phyloP scores from a whole-genome alignment of 306 rosid species.

The Glycine latifolia region DNA sequence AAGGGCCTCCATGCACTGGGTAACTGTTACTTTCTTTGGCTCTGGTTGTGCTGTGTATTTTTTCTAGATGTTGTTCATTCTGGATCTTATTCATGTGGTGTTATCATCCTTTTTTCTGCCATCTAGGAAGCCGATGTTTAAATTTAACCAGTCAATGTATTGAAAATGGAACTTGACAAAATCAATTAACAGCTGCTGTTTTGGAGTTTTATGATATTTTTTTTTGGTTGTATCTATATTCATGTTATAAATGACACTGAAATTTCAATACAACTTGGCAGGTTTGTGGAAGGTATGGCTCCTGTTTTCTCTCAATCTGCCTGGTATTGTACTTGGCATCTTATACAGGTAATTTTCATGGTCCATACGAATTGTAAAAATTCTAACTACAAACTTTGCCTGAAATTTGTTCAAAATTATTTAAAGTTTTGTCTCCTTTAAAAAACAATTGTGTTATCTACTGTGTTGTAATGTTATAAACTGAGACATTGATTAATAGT shows the following conservation, averaged over 20 bases:
- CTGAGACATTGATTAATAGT: neutral
- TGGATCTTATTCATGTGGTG: slow-evolving; percentile 15
- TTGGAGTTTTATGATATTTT: neutral
- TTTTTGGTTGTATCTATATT: neutral
- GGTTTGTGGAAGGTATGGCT: slow-evolving; percentile 99
- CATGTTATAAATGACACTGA: slow-evolving; percentile 36
- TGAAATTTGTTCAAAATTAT: slow-evolving; percentile 12
- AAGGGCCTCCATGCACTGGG: slow-evolving; percentile 97
- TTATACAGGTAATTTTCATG: slow-evolving; percentile 77
- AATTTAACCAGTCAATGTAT: slow-evolving; percentile 18
- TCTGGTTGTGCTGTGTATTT: slow-evolving; percentile 1
- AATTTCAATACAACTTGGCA: slow-evolving; percentile 43
- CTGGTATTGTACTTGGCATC: slow-evolving; percentile 96
- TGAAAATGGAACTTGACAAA: slow-evolving; percentile 9
- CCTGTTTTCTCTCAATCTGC: slow-evolving; percentile 93
- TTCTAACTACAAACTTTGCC: neutral
- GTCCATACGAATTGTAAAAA: slow-evolving; percentile 6
- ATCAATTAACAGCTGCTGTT: neutral
- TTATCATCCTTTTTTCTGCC: slow-evolving; percentile 27
- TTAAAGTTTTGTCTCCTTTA: neutral
- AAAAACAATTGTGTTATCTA: neutral
- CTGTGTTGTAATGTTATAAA: neutral
- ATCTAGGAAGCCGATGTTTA: slow-evolving; percentile 21
- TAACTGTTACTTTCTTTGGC: slow-evolving; percentile 47
- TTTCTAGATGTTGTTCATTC: slow-evolving; percentile 24